phyloP scores from a whole-genome alignment of 2,329 filamentous ascomycete species.

The Talaromyces sp. region DNA sequence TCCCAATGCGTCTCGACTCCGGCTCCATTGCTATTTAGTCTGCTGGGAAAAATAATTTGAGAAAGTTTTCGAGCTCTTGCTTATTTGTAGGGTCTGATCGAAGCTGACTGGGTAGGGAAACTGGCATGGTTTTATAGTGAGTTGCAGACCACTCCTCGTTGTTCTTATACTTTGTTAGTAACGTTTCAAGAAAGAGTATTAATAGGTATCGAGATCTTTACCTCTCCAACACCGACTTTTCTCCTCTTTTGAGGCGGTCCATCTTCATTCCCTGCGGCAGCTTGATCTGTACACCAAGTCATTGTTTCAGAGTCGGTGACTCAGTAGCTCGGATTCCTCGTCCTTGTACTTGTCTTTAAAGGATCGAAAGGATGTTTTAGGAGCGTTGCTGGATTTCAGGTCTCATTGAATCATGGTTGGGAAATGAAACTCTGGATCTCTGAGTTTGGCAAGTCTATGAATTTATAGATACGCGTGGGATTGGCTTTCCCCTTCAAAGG shows the following conservation, averaged over 20 bases:
- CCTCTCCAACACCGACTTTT: neutral
- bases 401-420: neutral
- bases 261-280: neutral
- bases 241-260: slow-evolving; percentile 4
- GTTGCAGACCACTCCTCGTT: neutral
- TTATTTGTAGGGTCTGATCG: neutral
- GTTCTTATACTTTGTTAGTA: neutral
- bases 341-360: neutral
- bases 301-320: slow-evolving; percentile 1
- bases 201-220: neutral
- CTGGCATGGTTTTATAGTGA: neutral
- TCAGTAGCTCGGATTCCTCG: neutral
- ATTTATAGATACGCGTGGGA: neutral
- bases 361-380: neutral
- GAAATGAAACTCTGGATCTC: neutral
- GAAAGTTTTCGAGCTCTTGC: neutral
- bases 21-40: neutral
- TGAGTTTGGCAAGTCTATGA: neutral
- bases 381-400: neutral
- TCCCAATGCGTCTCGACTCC: neutral
- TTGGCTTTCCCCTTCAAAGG: neutral
- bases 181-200: neutral
- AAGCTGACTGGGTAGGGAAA: neutral
- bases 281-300: neutral
- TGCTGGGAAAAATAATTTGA: neutral